Percentiles rank a stretch among this genome's conserved stretches.
Evolutionary conservation across 176 grass and related monocot genomes (phyloP).

Genomic region (Oryza rufipogon): DNA sequence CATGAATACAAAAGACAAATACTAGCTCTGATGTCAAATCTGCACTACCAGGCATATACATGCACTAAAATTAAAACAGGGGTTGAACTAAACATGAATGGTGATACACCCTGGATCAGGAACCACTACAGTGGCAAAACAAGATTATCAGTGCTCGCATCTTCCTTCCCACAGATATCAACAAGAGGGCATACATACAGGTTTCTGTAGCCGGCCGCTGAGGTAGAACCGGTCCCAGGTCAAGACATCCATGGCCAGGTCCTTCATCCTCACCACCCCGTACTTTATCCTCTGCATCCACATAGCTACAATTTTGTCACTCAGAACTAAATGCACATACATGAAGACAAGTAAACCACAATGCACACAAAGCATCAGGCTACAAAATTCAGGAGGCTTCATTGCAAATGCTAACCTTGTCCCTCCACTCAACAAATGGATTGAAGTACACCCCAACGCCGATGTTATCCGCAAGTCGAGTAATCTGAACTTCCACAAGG

Average conservation of each 20-base stretch:
- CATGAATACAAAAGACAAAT: background rate
- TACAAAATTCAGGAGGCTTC: background rate
- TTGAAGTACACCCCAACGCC: conserved; percentile 88
- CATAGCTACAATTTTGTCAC: background rate
- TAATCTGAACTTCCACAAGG: conserved; percentile 55
- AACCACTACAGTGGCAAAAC: background rate
- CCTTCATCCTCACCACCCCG: conserved; percentile 82
- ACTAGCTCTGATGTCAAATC: background rate
- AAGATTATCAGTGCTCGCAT: background rate
- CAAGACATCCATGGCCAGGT: conserved; percentile 79
- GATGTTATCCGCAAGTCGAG: conserved; percentile 54
- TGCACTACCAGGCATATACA: background rate
- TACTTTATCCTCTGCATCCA: conserved; percentile 79
- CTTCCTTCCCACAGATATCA: background rate
- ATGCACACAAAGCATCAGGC: background rate
- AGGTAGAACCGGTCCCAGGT: conserved; percentile 91
- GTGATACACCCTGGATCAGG: background rate
- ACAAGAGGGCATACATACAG: conserved; percentile 53
- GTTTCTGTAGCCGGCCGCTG: conserved; percentile 92
- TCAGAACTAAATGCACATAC: background rate
- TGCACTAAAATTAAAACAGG: background rate
- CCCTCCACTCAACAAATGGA: conserved; percentile 84
- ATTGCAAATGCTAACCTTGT: conserved; percentile 63
- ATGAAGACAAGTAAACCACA: background rate
- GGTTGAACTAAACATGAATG: background rate